phyloP scores from a whole-genome alignment of 495 filamentous ascomycete genomes.

The Cudoniella acicularis region DNA sequence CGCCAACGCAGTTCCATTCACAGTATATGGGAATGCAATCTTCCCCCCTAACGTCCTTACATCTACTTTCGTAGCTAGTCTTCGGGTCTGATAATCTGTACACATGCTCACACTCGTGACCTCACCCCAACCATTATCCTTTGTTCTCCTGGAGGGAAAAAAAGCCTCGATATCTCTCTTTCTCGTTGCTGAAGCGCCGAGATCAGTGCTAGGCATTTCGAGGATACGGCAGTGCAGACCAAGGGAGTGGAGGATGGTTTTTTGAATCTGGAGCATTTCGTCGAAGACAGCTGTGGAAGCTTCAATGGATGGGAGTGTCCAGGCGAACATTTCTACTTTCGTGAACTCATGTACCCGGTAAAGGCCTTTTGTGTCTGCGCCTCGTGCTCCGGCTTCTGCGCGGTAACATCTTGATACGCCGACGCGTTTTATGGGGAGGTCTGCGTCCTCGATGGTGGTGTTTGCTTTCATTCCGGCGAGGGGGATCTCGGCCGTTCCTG shows the following conservation, averaged over 20 bases:
- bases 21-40: slow-evolving; percentile 68
- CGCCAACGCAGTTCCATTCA: slow-evolving; percentile 92
- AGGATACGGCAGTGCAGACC: slow-evolving; percentile 83
- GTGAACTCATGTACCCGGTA: slow-evolving; percentile 99
- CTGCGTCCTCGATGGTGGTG: slow-evolving; percentile 53
- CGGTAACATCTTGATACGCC: slow-evolving; percentile 87
- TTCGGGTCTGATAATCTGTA: slow-evolving; percentile 87
- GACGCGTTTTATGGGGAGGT: slow-evolving; percentile 73
- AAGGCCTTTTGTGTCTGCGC: slow-evolving; percentile 86
- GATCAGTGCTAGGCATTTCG: slow-evolving; percentile 86
- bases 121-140: slow-evolving; percentile 87
- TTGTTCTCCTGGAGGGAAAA: slow-evolving; percentile 74
- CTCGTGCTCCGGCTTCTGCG: slow-evolving; percentile 87
- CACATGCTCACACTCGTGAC: slow-evolving; percentile 88
- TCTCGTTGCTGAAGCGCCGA: slow-evolving; percentile 79
- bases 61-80: slow-evolving; percentile 69
- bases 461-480: slow-evolving; percentile 87
- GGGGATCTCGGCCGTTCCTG: slow-evolving; percentile 91
- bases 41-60: slow-evolving; percentile 41
- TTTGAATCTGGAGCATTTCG: slow-evolving; percentile 82
- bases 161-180: slow-evolving; percentile 93
- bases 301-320: slow-evolving; percentile 53
- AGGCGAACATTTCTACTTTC: slow-evolving; percentile 95
- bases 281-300: slow-evolving; percentile 60
- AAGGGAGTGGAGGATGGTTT: slow-evolving; percentile 70